Base-by-base conservation (phyloP, 331 rosid genomes). In the Quercus phellos region DNA sequence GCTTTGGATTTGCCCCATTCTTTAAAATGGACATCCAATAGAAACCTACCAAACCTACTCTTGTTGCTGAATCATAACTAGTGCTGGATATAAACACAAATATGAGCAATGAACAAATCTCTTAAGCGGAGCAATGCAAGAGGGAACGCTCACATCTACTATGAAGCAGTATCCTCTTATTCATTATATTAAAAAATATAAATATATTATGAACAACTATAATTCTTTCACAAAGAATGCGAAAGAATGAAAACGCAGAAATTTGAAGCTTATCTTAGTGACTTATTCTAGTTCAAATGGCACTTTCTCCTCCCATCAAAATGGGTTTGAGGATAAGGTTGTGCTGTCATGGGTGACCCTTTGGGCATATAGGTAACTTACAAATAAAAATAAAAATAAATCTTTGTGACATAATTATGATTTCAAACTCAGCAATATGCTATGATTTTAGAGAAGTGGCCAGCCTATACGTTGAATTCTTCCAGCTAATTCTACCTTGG, bases 401-500 rank as follows among this genome's bases (percentile, higher is more conserved):
- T 38, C 46, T 38, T 13, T 46, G 17, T 10, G 53, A 46, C 53
- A 10, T 46, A 46, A 46, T 46, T 58, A 22, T 58, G 13, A 58
- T 16, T 66, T 66, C 35, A 7, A 34, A 34, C 51, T 66, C 51
- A 34, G 71, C 51, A 66, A 34, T 66, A 32, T 32, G 71, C 24
- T 34, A 46, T 66, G 51, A 66, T 29, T 66, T 17, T n/a, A 32
- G 27, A 34, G 51, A 63, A 63, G 71, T 34, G 14, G 34, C 51
- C 4, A 13, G 51, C 51, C 73, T 38, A 66, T 35, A 73, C 51
- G 53, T 72, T 78, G 66, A 77, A 61, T 18, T 73, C 55, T 72
- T 26, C 74, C 38, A 50, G 55, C 79, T 74, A 79, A 74, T 63
- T 54, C 73, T 42, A 56, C 55, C 70, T 74, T 83, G 29, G 43